Evolutionary conservation across 495 filamentous ascomycete species (phyloP), one percentile per base, ranked within the genome.

Genomic region (Penicillium argentinense): DNA sequence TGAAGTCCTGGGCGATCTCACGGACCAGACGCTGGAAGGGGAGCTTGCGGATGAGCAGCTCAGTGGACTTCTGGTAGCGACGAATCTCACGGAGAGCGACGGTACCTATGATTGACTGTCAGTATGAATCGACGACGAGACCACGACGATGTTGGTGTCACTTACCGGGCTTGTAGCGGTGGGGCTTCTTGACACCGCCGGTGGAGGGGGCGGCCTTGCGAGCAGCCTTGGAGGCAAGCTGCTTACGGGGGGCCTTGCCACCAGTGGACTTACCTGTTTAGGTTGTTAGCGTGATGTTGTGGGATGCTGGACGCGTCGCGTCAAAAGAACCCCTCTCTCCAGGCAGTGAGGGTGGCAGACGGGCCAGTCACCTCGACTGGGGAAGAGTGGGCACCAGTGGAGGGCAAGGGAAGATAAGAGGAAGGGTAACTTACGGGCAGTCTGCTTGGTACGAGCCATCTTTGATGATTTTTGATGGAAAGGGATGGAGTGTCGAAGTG

Each of bases 51-150:
- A 99, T 99, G 63, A 99, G 75, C 51, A 99, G 92, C 89, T 99
- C 93, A 64, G 93, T 99, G 60, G 91, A 96, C 85, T 99, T 99
- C 85, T 99, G 93, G 86, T 99, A 99, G 69, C 93, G 93, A 91
- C 93, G 95, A 73, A 99, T 99, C 82, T 99, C 93, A 92, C 93
- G 93, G 63, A 99, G 93, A 91, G 93, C 93, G 87, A 99, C 93
- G 80, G 93, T 99, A 81, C 84, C 83, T 83, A n/a, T 3, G 21
- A 57, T 47, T 19, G 21, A 25, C 16, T 52, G 51, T 75, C 68
- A 80, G 69, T 25, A 54, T 13, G n/a, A 11, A 18, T 39, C 49
- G 38, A 27, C n/a, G 43, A 37, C 9, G 4, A 11, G 5, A 3
- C 3, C 22, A n/a, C 22, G 21, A 26, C 14, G 24, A 36, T 22